phyloP scores from a whole-genome alignment of 768 basidiomycete genomes.

The Collybia sordida region DNA sequence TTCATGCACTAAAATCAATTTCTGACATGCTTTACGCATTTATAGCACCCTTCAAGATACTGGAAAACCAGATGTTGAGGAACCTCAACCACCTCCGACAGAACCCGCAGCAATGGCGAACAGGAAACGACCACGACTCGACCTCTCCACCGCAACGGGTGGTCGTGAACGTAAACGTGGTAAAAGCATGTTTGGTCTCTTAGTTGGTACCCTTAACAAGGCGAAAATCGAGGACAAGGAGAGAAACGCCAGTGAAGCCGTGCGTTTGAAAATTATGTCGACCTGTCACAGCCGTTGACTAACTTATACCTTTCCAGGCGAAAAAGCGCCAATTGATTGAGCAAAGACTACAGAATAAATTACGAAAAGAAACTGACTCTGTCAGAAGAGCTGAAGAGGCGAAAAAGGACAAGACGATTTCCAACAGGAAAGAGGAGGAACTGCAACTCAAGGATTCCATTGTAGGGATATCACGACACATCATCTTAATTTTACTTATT shows the following conservation, averaged over 20 bases:
- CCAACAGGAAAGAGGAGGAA: conserved; percentile 82
- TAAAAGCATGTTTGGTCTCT: conserved; percentile 84
- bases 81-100: conserved; percentile 35
- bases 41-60: conserved; percentile 28
- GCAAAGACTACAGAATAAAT: conserved; percentile 81
- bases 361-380: conserved; percentile 82
- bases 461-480: conserved; percentile 40
- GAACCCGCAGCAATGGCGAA: conserved; percentile 47
- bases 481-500: not conserved
- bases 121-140: conserved; percentile 74
- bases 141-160: conserved; percentile 46
- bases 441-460: conserved; percentile 79
- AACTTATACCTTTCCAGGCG: conserved; percentile 44
- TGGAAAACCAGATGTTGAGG: conserved; percentile 25
- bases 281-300: not conserved
- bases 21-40: conserved; percentile 1
- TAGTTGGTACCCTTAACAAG: conserved; percentile 82
- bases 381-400: conserved; percentile 85
- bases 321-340: conserved; percentile 84
- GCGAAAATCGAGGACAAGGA: conserved; percentile 87
- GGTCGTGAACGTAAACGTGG: conserved; percentile 75
- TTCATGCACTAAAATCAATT: not conserved
- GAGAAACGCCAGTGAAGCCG: conserved; percentile 83
- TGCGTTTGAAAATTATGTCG: conserved; percentile 30
- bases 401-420: conserved; percentile 76